phyloP scores from a whole-genome alignment of 495 filamentous ascomycete genomes.

The Neurospora pannonica region DNA sequence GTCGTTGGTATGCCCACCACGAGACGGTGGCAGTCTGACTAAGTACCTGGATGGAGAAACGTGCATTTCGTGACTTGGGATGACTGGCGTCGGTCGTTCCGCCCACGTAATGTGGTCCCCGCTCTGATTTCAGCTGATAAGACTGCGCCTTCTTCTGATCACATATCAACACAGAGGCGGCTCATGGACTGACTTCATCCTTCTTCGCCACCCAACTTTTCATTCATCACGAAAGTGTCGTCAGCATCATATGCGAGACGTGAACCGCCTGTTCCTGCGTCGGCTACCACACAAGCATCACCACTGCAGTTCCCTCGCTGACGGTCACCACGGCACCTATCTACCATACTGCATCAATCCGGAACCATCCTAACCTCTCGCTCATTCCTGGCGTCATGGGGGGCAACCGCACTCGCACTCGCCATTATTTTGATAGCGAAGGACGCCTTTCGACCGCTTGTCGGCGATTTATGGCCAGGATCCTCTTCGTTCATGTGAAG shows the following conservation, averaged over 20 bases:
- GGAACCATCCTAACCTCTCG: background rate
- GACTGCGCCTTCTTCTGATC: rapidly evolving
- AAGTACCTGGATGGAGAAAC: too few relatives aligned
- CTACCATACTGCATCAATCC: background rate
- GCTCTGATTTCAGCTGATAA: too few relatives aligned
- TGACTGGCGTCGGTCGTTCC: too few relatives aligned
- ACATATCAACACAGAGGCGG: too few relatives aligned
- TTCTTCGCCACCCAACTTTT: too few relatives aligned
- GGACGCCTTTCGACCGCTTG: background rate
- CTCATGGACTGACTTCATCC: rapidly evolving
- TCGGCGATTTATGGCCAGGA: background rate
- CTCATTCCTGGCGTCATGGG: background rate
- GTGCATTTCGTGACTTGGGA: too few relatives aligned
- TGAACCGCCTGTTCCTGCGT: background rate
- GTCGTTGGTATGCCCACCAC: too few relatives aligned
- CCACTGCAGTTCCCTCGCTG: background rate
- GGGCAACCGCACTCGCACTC: background rate
- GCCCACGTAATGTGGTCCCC: too few relatives aligned
- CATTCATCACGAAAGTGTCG: rapidly evolving
- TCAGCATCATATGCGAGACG: too few relatives aligned
- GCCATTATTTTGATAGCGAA: rapidly evolving
- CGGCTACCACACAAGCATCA: background rate
- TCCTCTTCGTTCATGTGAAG: background rate
- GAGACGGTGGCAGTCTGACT: too few relatives aligned
- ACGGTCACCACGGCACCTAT: background rate